These are phyloP conservation scores for Xylariomycetidae sp. DNA, from an alignment of 2,329 filamentous ascomycete species.

Conservation along the genomic window DNA sequence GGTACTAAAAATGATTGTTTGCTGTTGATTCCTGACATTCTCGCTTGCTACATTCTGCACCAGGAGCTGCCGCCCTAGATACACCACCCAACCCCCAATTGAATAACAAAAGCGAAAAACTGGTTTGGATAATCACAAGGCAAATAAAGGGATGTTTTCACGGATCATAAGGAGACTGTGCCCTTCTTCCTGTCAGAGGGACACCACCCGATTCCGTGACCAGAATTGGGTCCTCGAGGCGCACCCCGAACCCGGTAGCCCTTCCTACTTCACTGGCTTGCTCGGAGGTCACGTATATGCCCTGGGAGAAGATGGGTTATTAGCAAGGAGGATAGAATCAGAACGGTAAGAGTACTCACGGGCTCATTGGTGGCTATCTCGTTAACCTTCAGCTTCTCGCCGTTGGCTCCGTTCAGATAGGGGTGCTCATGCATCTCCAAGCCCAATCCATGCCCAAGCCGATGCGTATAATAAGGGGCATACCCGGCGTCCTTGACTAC, in stretches of 20 bases:
- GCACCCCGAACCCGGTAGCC: constrained; percentile 20
- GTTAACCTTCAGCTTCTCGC: constrained; percentile 20
- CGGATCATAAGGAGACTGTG: constrained; percentile 23
- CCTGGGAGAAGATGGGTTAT: constrained; percentile 11
- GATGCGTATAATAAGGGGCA: constrained; percentile 23
- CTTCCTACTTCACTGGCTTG: constrained; percentile 20
- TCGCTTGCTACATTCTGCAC: too few species aligned
- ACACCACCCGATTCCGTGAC: constrained; percentile 22
- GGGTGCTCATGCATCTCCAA: constrained; percentile 26
- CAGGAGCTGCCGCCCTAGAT: too few species aligned
- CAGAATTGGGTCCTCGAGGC: constrained; percentile 24
- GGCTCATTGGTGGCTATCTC: constrained; percentile 25
- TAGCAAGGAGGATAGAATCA: neutral
- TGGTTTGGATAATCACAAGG: too few species aligned
- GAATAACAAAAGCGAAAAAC: too few species aligned
- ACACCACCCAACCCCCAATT: too few species aligned
- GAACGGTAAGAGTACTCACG: constrained; percentile 9
- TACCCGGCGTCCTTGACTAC: constrained; percentile 19
- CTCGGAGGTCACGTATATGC: constrained; percentile 26
- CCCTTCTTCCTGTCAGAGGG: constrained; percentile 22
- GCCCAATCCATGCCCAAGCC: constrained; percentile 24
- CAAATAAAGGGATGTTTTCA: too few species aligned
- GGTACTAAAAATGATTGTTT: too few species aligned
- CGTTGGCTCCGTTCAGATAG: constrained; percentile 25
- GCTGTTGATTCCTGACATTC: too few species aligned